Evolutionary conservation across 768 basidiomycete genomes (phyloP).

Genomic region (Mycena polygramma): DNA sequence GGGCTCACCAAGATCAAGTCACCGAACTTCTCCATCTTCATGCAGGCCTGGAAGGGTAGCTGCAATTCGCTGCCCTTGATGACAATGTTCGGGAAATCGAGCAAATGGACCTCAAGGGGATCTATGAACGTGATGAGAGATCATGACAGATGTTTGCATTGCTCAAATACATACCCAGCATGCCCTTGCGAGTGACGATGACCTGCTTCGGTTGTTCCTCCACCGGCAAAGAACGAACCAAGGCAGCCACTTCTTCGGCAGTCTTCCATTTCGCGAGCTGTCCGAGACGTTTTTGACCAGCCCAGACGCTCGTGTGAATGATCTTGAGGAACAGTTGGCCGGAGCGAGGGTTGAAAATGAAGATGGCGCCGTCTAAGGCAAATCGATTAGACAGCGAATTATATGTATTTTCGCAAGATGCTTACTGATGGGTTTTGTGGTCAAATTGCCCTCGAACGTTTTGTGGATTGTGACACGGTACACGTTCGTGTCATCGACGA

Average conservation of each 20-base stretch:
- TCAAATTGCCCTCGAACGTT: constrained; percentile 99
- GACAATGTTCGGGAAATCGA: constrained; percentile 99
- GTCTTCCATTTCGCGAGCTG: constrained; percentile 99
- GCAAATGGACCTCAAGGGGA: constrained; percentile 96
- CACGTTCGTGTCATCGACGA: constrained; percentile 99
- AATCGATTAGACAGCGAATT: constrained; percentile 24
- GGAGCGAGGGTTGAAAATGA: constrained; percentile 99
- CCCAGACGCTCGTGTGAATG: constrained; percentile 99
- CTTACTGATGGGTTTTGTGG: constrained; percentile 97
- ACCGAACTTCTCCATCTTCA: constrained; percentile 99
- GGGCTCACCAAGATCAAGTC: constrained; percentile 86
- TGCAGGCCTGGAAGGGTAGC: constrained; percentile 98
- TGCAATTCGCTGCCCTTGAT: constrained; percentile 99
- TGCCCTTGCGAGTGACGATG: constrained; percentile 99
- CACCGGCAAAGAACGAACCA: constrained; percentile 97
- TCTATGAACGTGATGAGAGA: constrained; percentile 56
- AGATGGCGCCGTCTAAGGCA: constrained; percentile 87
- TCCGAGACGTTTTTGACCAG: constrained; percentile 99
- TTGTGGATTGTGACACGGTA: constrained; percentile 99
- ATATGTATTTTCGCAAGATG: constrained; percentile 12
- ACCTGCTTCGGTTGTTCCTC: constrained; percentile 99
- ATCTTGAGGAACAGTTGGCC: constrained; percentile 99
- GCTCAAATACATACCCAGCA: constrained; percentile 78
- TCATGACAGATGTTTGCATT: neutral
- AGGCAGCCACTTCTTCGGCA: constrained; percentile 98